Evolutionary conservation across 208 protist genomes (phyloP).

Genomic region (Leptomonas pyrrhocoris): DNA sequence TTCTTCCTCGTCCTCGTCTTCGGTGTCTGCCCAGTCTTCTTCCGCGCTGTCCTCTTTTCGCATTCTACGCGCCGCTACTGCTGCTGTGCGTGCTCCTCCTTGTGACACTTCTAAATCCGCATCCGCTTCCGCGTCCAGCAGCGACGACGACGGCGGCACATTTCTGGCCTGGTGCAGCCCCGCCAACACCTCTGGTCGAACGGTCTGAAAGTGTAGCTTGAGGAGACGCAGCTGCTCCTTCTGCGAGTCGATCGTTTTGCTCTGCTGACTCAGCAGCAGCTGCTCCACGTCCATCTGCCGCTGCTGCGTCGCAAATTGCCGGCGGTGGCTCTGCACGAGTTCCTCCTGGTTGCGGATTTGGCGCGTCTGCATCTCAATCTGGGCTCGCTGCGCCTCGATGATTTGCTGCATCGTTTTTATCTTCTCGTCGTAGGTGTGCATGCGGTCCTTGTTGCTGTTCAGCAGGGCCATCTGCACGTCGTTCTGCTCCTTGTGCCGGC

Average conservation of each 20-base stretch:
- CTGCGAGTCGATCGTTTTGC: slow-evolving; percentile 40
- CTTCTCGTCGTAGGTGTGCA: slow-evolving; percentile 83
- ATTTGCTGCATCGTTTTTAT: slow-evolving; percentile 85
- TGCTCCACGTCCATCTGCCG: slow-evolving; percentile 47
- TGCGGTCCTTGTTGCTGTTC: slow-evolving; percentile 82
- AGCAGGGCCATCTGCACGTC: slow-evolving; percentile 83
- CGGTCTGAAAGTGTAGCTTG: slow-evolving; percentile 28
- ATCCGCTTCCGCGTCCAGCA: background rate
- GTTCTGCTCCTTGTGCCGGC: slow-evolving; percentile 86
- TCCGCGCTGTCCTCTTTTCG: slow-evolving; percentile 10
- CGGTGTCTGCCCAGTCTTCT: slow-evolving; percentile 20
- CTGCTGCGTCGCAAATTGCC: slow-evolving; percentile 69
- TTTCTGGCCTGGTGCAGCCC: slow-evolving; percentile 1
- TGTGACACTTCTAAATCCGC: background rate
- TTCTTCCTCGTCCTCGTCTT: slow-evolving; percentile 5
- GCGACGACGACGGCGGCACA: background rate
- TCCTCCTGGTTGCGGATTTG: slow-evolving; percentile 71
- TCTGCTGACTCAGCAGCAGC: slow-evolving; percentile 29
- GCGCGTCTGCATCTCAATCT: slow-evolving; percentile 78
- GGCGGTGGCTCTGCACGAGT: slow-evolving; percentile 69
- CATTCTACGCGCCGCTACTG: background rate
- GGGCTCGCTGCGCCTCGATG: slow-evolving; percentile 72
- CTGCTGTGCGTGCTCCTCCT: background rate
- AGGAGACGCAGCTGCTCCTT: slow-evolving; percentile 33
- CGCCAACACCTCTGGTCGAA: slow-evolving; percentile 26